Evolutionary conservation across 176 grass and related monocot species (phyloP).

Genomic region (Echinochloa phyllopogon): DNA sequence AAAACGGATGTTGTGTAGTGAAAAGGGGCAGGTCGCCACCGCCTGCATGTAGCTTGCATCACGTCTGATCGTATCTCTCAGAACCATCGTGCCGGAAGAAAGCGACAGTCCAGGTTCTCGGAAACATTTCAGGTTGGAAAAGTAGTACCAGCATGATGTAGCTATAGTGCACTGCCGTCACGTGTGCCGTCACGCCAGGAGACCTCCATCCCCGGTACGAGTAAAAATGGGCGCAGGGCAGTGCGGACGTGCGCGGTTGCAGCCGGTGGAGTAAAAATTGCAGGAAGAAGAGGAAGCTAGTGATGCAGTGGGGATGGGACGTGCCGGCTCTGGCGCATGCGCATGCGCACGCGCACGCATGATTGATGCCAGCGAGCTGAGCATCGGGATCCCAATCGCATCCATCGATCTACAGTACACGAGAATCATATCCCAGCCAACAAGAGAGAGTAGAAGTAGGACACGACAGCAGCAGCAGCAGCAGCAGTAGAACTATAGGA

Average conservation of each 20-base stretch:
- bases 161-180: neutral
- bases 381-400: slow-evolving; percentile 41
- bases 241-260: neutral
- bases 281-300: neutral
- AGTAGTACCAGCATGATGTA: neutral
- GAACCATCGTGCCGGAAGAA: neutral
- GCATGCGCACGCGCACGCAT: slow-evolving; percentile 1
- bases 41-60: neutral
- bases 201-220: neutral
- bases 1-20: neutral
- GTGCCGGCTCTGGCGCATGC: neutral
- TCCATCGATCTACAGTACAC: slow-evolving; percentile 9
- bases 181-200: neutral
- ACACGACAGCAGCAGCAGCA: neutral
- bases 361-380: slow-evolving; percentile 15
- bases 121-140: neutral
- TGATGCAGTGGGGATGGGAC: neutral
- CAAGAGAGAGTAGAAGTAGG: neutral
- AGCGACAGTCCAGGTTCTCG: slow-evolving; percentile 31
- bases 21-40: neutral
- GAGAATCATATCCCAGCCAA: slow-evolving; percentile 12
- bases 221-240: no score
- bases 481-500: neutral
- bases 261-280: neutral
- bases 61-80: neutral